Evolutionary conservation across 2,329 filamentous ascomycete genomes (phyloP).

Genomic region (Fusarium metavorans): DNA sequence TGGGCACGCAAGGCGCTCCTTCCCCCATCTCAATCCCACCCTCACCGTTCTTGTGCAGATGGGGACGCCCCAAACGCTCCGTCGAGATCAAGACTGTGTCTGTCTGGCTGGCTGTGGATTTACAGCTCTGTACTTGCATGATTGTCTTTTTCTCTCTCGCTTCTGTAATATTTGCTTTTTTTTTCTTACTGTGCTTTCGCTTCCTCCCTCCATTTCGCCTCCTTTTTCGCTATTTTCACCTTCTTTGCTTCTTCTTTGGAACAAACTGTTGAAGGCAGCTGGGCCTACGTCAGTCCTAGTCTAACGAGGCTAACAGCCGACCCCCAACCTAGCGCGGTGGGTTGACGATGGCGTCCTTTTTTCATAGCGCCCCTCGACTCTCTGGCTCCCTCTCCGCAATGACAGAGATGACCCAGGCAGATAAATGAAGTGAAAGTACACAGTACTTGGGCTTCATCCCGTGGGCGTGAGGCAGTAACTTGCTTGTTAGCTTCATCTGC

Average conservation of each 20-base stretch:
- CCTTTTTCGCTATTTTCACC: slow-evolving; percentile 1
- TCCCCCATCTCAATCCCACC: slow-evolving; percentile 18
- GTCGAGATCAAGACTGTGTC: slow-evolving; percentile 2
- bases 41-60: slow-evolving; percentile 44
- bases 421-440: neutral
- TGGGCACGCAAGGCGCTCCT: neutral
- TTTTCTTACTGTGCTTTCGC: neutral
- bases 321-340: neutral
- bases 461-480: neutral
- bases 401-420: neutral
- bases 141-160: slow-evolving; percentile 15
- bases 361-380: neutral
- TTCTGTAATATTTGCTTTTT: slow-evolving; percentile 1
- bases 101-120: neutral
- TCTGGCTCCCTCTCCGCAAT: slow-evolving; percentile 6
- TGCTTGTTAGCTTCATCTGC: slow-evolving; percentile 1
- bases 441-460: neutral
- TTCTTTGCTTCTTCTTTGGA: slow-evolving; percentile 1
- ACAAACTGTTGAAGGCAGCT: neutral
- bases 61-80: slow-evolving; percentile 27
- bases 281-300: slow-evolving; percentile 7
- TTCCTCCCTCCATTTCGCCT: slow-evolving; percentile 6
- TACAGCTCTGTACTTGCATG: slow-evolving; percentile 11
- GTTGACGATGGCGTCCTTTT: slow-evolving; percentile 3
- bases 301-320: neutral